Conservation (phyloP, 768 basidiomycete genomes). For the Tulasnella calospora region DNA sequence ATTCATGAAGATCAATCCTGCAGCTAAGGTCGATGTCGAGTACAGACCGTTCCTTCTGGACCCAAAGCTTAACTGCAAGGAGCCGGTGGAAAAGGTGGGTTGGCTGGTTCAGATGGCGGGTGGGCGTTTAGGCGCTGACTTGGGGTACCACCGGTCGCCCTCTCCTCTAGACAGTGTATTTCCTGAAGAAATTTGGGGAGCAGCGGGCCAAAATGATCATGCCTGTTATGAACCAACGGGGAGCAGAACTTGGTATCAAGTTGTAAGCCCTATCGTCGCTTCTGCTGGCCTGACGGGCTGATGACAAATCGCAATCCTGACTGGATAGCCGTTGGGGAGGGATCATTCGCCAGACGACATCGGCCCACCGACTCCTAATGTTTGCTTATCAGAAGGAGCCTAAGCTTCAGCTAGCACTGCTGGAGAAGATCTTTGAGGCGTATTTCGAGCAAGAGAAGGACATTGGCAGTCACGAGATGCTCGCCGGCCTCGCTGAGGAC, state of each 20-base stretch:
- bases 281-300: neutral
- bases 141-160: neutral
- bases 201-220: slow-evolving; percentile 45
- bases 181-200: slow-evolving; percentile 45
- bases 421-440: slow-evolving; percentile 59
- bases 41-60: slow-evolving; percentile 48
- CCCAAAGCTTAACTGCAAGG: slow-evolving; percentile 36
- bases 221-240: slow-evolving; percentile 48
- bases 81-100: slow-evolving; percentile 30
- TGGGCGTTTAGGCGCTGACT: neutral
- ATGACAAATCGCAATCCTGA: slow-evolving; percentile 20
- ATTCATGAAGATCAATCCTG: slow-evolving; percentile 30
- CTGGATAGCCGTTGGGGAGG: slow-evolving; percentile 55
- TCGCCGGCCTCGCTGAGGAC: slow-evolving; percentile 55
- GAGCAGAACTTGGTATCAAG: slow-evolving; percentile 52
- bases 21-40: slow-evolving; percentile 42
- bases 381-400: slow-evolving; percentile 62
- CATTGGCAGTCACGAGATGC: slow-evolving; percentile 53
- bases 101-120: neutral
- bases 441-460: slow-evolving; percentile 63
- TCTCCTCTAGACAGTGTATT: slow-evolving; percentile 23
- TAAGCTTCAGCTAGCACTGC: slow-evolving; percentile 51
- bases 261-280: slow-evolving; percentile 43
- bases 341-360: slow-evolving; percentile 58
- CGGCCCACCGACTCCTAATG: slow-evolving; percentile 64